Percentiles rank a stretch among this genome's conserved stretches.
Evolutionary conservation across 1,284 basidiomycete species (phyloP).

Genomic region (Apiotrichum sp.): DNA sequence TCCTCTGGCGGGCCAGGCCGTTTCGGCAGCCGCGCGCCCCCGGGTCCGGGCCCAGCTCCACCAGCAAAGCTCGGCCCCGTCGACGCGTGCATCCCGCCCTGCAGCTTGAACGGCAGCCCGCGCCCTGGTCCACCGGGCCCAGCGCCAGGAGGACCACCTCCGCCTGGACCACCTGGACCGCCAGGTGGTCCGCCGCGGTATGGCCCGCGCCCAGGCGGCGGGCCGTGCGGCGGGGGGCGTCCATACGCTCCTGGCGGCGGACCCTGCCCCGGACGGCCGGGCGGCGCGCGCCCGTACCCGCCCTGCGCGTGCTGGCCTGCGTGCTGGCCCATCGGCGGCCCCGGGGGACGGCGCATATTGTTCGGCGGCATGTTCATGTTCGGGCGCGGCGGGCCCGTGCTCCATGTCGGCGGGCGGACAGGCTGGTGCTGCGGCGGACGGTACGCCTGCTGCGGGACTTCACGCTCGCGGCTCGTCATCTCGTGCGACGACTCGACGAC

Average conservation of each 20-base stretch:
- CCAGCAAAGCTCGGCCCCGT: slow-evolving; percentile 5
- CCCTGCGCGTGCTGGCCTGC: background rate
- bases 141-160: background rate
- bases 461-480: slow-evolving; percentile 31
- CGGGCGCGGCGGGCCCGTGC: background rate
- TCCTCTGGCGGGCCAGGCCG: background rate
- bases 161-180: background rate
- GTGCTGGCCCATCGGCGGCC: too few species aligned
- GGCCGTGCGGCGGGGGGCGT: background rate
- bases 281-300: background rate
- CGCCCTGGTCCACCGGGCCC: background rate
- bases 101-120: slow-evolving; percentile 11
- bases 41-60: background rate
- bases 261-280: too few species aligned
- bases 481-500: slow-evolving; percentile 37
- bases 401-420: slow-evolving; percentile 2
- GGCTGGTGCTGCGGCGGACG: background rate
- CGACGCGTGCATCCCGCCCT: background rate
- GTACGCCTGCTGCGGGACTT: background rate
- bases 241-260: background rate
- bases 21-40: background rate
- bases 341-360: background rate
- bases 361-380: background rate
- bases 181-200: background rate
- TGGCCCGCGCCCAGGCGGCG: background rate